Conservation (phyloP, 164 flowering plant genomes). For the Magnolia sinica region DNA sequence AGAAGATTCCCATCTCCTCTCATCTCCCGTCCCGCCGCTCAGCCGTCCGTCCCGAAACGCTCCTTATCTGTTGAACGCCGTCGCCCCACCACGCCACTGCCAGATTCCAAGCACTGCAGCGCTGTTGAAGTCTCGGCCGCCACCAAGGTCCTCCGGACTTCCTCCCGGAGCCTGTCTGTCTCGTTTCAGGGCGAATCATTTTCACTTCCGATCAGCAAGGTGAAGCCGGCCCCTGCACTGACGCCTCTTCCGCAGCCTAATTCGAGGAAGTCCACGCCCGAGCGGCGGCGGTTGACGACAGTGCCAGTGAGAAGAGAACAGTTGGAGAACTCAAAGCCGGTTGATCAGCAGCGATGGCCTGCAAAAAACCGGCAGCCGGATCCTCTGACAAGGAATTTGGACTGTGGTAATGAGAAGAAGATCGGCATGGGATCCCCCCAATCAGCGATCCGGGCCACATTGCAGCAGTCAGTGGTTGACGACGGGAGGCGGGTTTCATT, state of each 20-base stretch:
- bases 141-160: slow-evolving; percentile 58
- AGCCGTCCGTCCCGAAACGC: slow-evolving; percentile 34
- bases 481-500: slow-evolving; percentile 52
- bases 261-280: slow-evolving; percentile 60
- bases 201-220: slow-evolving; percentile 78
- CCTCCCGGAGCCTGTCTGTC: slow-evolving; percentile 83
- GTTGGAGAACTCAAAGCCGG: slow-evolving; percentile 58
- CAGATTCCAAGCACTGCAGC: slow-evolving; percentile 18
- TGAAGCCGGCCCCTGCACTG: slow-evolving; percentile 36
- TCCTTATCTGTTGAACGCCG: slow-evolving; percentile 78
- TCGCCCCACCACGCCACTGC: slow-evolving; percentile 39
- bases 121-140: slow-evolving; percentile 43
- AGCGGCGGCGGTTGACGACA: slow-evolving; percentile 41
- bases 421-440: slow-evolving; percentile 54
- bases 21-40: slow-evolving; percentile 22
- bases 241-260: slow-evolving; percentile 24
- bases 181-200: slow-evolving; percentile 95
- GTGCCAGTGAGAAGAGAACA: slow-evolving; percentile 49
- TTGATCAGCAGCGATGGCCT: slow-evolving; percentile 83
- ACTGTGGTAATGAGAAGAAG: slow-evolving; percentile 32
- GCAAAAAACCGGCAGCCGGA: slow-evolving; percentile 42
- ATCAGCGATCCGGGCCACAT: slow-evolving; percentile 31
- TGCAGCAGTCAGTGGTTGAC: slow-evolving; percentile 50
- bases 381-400: slow-evolving; percentile 60
- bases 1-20: slow-evolving; percentile 68